Percentiles rank a stretch among this genome's conserved stretches.
These are phyloP conservation scores for Citropsis articulata DNA, from an alignment of 345 rosid genomes.

Conservation along the genomic window DNA sequence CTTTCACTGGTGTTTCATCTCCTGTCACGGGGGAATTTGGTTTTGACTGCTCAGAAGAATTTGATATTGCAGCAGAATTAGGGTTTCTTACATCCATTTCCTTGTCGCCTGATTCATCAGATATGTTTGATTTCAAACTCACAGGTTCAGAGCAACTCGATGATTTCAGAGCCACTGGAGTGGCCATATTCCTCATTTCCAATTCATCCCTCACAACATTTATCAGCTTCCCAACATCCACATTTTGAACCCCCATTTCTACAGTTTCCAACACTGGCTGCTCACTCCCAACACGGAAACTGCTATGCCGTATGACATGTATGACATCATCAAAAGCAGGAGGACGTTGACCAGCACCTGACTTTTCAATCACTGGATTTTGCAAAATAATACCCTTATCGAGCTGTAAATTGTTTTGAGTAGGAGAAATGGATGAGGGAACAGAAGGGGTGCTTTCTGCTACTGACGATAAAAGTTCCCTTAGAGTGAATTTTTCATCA, in stretches of 20 bases:
- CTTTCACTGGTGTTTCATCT: constrained; percentile 63
- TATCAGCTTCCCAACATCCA: constrained; percentile 71
- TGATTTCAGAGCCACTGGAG: constrained; percentile 33
- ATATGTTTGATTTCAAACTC: constrained; percentile 35
- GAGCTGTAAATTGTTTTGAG: constrained; percentile 35
- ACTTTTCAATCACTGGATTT: constrained; percentile 39
- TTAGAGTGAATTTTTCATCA: constrained; percentile 70
- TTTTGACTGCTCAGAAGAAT: constrained; percentile 39
- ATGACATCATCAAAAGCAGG: constrained; percentile 78
- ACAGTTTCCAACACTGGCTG: constrained; percentile 78
- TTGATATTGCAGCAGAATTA: constrained; percentile 33
- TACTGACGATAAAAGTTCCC: constrained; percentile 55
- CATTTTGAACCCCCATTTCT: constrained; percentile 75
- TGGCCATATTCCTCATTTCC: constrained; percentile 46
- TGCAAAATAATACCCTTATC: constrained; percentile 42
- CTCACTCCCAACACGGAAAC: constrained; percentile 83
- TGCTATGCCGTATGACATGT: constrained; percentile 85
- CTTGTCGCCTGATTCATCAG: constrained; percentile 37
- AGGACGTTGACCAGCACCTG: constrained; percentile 42
- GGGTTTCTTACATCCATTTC: constrained; percentile 44
- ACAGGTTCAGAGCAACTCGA: constrained; percentile 43
- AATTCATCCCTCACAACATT: constrained; percentile 73
- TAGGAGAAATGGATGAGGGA: constrained; percentile 31
- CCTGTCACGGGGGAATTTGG: constrained; percentile 35
- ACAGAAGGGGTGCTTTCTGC: constrained; percentile 34